phyloP scores from a whole-genome alignment of 257 asterid genomes.

The Solanum dulcamara region DNA sequence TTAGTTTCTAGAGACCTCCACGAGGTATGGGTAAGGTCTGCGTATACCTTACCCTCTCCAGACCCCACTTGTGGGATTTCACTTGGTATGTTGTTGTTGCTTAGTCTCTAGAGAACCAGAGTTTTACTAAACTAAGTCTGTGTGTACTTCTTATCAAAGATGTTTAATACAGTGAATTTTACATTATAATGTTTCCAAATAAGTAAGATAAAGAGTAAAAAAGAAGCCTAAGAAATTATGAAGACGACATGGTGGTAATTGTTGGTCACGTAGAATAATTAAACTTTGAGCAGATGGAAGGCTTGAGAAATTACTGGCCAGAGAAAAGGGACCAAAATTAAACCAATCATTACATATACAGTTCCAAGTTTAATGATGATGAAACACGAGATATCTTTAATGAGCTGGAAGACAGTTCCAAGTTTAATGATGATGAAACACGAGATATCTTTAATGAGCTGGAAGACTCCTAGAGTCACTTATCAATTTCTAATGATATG shows the following conservation, averaged over 20 bases:
- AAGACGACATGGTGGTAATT: neutral
- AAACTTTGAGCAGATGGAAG: neutral
- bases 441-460: neutral
- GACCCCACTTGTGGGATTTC: neutral
- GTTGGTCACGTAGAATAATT: neutral
- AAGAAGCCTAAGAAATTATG: neutral
- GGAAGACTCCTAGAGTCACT: neutral
- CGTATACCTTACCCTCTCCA: neutral
- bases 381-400: neutral
- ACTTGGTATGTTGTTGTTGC: neutral
- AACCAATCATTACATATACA: neutral
- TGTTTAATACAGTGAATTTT: neutral
- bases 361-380: neutral
- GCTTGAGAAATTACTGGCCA: neutral
- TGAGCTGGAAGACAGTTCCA: neutral
- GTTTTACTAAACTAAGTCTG: neutral
- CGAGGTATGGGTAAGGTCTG: too few relatives aligned
- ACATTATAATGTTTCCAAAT: neutral
- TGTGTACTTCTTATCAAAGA: neutral
- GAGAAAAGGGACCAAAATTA: neutral
- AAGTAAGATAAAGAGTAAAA: neutral
- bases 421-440: neutral
- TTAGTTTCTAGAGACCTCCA: neutral
- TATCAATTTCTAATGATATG: neutral
- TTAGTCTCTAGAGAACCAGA: neutral